phyloP scores from a whole-genome alignment of 2,329 filamentous ascomycete species.

The Calonectria montana region DNA sequence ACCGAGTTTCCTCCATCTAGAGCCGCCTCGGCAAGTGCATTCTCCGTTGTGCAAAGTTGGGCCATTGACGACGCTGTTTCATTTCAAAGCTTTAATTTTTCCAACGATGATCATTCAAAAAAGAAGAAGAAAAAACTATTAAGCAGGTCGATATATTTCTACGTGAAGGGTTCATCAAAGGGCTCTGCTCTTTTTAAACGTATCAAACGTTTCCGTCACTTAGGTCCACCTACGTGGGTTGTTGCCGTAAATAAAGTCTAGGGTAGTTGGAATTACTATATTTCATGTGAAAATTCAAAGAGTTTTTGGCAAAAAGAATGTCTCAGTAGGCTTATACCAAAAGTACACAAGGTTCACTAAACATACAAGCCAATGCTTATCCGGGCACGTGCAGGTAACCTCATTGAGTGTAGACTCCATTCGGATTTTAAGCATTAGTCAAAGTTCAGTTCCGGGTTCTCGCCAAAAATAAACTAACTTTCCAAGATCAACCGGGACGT shows the following conservation, averaged over 20 bases:
- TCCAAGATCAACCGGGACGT: neutral
- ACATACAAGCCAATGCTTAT: neutral
- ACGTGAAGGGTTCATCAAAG: neutral
- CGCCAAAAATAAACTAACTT: neutral
- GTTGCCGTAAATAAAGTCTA: neutral
- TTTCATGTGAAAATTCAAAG: neutral
- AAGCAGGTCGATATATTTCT: neutral
- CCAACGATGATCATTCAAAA: neutral
- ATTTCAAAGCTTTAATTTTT: neutral
- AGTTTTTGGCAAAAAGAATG: neutral
- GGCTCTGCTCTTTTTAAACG: too few relatives aligned
- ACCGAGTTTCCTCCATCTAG: neutral
- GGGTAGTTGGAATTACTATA: neutral
- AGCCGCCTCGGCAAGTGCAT: neutral
- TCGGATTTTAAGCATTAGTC: neutral
- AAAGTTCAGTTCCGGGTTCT: neutral
- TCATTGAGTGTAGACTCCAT: neutral
- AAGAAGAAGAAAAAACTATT: too few relatives aligned
- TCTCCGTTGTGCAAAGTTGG: neutral
- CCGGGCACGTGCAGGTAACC: neutral
- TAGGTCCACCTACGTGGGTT: too few relatives aligned
- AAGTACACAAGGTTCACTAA: neutral
- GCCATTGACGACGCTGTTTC: neutral
- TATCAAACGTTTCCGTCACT: too few relatives aligned
- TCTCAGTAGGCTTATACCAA: neutral